Conservation (phyloP, 371 early-diverging fungal genomes). For the Mycotypha africana region DNA sequence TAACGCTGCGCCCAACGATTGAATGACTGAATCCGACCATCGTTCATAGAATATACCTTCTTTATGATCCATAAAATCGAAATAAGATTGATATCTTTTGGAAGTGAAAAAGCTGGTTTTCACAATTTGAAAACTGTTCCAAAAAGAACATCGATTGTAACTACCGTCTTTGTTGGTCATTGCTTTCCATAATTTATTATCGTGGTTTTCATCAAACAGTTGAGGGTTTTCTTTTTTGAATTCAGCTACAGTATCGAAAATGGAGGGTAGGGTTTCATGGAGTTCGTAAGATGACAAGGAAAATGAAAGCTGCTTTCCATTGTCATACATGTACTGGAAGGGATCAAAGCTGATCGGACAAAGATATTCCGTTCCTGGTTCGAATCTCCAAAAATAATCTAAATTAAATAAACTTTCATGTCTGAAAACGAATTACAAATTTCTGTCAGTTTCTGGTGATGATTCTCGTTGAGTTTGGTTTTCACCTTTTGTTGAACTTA, state of each 20-base stretch:
- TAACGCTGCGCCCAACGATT: slow-evolving; percentile 85
- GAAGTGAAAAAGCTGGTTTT: slow-evolving; percentile 25
- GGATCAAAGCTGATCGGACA: slow-evolving; percentile 86
- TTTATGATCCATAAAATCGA: slow-evolving; percentile 71
- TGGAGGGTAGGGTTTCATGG: slow-evolving; percentile 65
- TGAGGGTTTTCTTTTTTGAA: slow-evolving; percentile 46
- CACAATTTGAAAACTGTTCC: slow-evolving; percentile 71
- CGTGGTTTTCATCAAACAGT: slow-evolving; percentile 3
- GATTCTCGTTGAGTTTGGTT: no score
- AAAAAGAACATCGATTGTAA: slow-evolving; percentile 77
- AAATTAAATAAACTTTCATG: not conserved
- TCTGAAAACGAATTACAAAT: not conserved
- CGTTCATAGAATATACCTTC: slow-evolving; percentile 93
- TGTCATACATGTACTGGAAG: slow-evolving; percentile 69
- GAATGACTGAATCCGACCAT: slow-evolving; percentile 53
- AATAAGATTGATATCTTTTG: slow-evolving; percentile 70
- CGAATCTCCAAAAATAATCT: slow-evolving; percentile 87
- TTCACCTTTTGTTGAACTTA: not conserved
- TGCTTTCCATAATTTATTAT: slow-evolving; percentile 12
- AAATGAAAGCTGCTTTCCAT: slow-evolving; percentile 66
- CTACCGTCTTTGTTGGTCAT: slow-evolving; percentile 25
- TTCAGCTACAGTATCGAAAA: slow-evolving; percentile 57
- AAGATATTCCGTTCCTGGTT: slow-evolving; percentile 72
- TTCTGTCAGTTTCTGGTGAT: no score
- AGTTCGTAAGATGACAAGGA: slow-evolving; percentile 65